Percentiles rank a stretch among this genome's conserved stretches.
phyloP scores from a whole-genome alignment of 495 filamentous ascomycete species.

The Neurospora sp. region DNA sequence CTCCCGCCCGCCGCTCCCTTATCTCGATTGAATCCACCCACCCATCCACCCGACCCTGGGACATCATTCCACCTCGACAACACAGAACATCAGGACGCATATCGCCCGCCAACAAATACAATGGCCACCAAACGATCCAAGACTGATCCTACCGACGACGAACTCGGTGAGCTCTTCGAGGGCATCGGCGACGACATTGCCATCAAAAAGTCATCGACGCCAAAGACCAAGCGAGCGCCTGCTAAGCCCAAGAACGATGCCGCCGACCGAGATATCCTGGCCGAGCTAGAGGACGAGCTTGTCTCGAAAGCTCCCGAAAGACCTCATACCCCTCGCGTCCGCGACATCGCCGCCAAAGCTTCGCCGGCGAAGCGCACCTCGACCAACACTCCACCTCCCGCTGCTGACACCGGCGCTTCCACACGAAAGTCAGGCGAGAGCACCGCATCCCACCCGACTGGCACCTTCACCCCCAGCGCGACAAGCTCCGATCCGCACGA shows the following conservation, averaged over 20 bases:
- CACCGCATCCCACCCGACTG: slow-evolving; percentile 47
- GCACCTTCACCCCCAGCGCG: slow-evolving; percentile 44
- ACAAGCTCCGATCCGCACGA: slow-evolving; percentile 42
- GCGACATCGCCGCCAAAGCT: slow-evolving; percentile 42
- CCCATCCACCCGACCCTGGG: background rate
- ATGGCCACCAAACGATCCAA: slow-evolving; percentile 36
- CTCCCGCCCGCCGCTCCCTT: background rate
- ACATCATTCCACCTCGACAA: background rate
- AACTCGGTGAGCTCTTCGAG: slow-evolving; percentile 75
- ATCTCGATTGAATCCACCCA: background rate
- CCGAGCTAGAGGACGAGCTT: slow-evolving; percentile 71
- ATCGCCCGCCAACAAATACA: slow-evolving; percentile 3
- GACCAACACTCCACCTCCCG: slow-evolving; percentile 39
- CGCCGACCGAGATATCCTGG: slow-evolving; percentile 60
- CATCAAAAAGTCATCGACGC: slow-evolving; percentile 37
- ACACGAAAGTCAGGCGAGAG: slow-evolving; percentile 68
- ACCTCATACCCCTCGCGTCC: slow-evolving; percentile 73
- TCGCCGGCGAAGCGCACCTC: slow-evolving; percentile 49
- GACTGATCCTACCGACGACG: slow-evolving; percentile 58
- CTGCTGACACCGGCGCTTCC: slow-evolving; percentile 32
- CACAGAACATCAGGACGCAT: background rate
- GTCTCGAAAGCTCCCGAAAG: slow-evolving; percentile 56
- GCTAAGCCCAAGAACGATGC: slow-evolving; percentile 37
- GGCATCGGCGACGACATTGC: slow-evolving; percentile 47
- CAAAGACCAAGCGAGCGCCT: slow-evolving; percentile 25